Base-by-base conservation (phyloP, 2,329 filamentous ascomycete genomes). In the Fusarium nelsonii region DNA sequence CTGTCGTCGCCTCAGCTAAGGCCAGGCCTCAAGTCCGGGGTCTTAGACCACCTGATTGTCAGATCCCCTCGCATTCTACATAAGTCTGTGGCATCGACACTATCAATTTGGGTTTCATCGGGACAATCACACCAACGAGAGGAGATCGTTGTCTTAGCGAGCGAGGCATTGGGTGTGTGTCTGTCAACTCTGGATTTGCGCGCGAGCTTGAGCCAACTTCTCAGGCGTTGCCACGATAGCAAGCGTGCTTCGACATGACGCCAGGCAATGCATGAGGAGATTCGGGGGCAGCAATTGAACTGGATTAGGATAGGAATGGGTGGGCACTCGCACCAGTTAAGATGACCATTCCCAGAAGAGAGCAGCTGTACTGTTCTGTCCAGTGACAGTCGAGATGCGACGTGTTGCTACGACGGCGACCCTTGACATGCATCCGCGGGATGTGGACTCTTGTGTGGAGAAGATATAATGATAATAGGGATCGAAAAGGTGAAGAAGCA, bases 161-260 rank as follows among this genome's bases (percentile, higher is more conserved):
- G 49, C 53, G 43, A 48, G 55, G 59, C 46, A 63, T 59, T 69
- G 67, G 58, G 53, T 62, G 68, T 69, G 63, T 67, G 69, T 65
- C 69, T 69, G 70, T 57, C 48, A 67, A 54, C 55, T 64, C 52
- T 43, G 53, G 56, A 45, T 52, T 63, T 61, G 63, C 53, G 48
- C 50, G 45, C 62, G 60, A 57, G 43, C 49, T 52, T 50, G 58
- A 64, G 62, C 49, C 61, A 74, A 73, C 75, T 76, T 71, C 71
- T 78, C 73, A 78, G 76, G 70, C 68, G 70, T 62, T 80, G 79
- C 79, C 79, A 81, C 78, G 79, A 81, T 73, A 75, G 77, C 77
- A 76, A 77, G 73, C 72, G 70, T 73, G 70, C 61, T 68, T 73
- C 67, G 61, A 73, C 72, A 70, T 72, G 67, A 74, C 73, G 74